A percentile compares a stretch with the other conserved stretches of the same genome.
Conservation (phyloP, 1,139 yeast species). For the Yamadazyma triangularis region DNA sequence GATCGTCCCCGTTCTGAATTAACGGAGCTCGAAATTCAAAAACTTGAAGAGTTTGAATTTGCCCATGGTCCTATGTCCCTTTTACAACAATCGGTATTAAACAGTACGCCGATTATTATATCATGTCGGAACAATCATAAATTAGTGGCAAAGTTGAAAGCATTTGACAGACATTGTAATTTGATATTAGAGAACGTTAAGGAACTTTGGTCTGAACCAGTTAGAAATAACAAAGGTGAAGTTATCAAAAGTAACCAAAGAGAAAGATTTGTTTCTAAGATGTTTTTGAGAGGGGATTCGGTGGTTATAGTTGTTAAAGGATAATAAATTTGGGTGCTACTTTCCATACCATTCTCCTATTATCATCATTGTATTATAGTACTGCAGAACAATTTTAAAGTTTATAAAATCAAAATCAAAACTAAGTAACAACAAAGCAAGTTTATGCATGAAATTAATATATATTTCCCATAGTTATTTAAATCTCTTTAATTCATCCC, state of each 20-base stretch:
- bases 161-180: constrained; percentile 94
- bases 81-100: constrained; percentile 72
- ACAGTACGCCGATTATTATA: constrained; percentile 74
- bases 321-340: too few species aligned
- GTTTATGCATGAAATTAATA: too few species aligned
- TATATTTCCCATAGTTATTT: too few species aligned
- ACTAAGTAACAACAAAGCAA: too few species aligned
- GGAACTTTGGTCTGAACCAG: constrained; percentile 82
- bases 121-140: constrained; percentile 93
- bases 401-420: too few species aligned
- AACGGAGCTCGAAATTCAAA: constrained; percentile 72
- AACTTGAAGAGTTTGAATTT: constrained; percentile 86
- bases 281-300: constrained; percentile 94
- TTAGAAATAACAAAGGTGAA: constrained; percentile 63
- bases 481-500: too few species aligned
- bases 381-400: too few species aligned
- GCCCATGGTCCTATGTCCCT: constrained; percentile 88
- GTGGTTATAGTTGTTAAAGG: constrained; percentile 77
- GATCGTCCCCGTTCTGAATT: constrained; percentile 77
- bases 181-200: constrained; percentile 89
- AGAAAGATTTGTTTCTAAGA: constrained; percentile 83
- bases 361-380: too few species aligned
- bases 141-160: constrained; percentile 82
- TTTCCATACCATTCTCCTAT: too few species aligned
- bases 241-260: constrained; percentile 65